Conservation (phyloP, 73 alveolate genomes). For the Paramecium bursaria region DNA sequence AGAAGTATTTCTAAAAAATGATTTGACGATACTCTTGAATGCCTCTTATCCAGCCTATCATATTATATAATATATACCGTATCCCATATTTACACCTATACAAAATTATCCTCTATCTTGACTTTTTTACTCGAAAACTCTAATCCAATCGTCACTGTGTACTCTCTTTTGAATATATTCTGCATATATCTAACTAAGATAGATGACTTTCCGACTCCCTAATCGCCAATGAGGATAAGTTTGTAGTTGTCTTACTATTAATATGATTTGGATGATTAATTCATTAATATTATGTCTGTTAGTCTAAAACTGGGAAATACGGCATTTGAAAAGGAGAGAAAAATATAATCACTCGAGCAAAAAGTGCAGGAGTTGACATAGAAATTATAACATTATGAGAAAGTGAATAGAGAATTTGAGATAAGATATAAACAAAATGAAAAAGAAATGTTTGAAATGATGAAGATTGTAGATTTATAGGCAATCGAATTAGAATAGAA, state of each 20-base stretch:
- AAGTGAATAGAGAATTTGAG: neutral
- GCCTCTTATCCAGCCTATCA: slow-evolving; percentile 90
- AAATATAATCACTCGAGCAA: slow-evolving; percentile 19
- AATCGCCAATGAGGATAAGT: slow-evolving; percentile 12
- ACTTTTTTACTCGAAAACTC: slow-evolving; percentile 94
- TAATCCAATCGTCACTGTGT: slow-evolving; percentile 91
- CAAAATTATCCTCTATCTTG: slow-evolving; percentile 65
- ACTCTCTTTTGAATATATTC: slow-evolving; percentile 83
- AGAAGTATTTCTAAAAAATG: slow-evolving; percentile 91
- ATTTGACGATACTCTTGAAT: slow-evolving; percentile 86
- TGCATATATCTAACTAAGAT: slow-evolving; percentile 88
- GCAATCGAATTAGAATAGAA: neutral
- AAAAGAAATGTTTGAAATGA: neutral
- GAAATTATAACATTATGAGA: slow-evolving; percentile 15
- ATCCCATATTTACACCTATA: slow-evolving; percentile 93
- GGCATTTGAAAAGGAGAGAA: slow-evolving; percentile 29
- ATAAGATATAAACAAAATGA: slow-evolving; percentile 24
- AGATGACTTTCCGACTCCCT: slow-evolving; percentile 95
- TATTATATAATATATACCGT: slow-evolving; percentile 69
- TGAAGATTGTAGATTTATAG: neutral
- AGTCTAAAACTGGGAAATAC: slow-evolving; percentile 26
- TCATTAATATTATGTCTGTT: slow-evolving; percentile 32
- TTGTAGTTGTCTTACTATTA: slow-evolving; percentile 26
- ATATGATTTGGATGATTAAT: neutral
- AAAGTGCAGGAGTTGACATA: neutral